Evolutionary conservation across 192 early-diverging fungal genomes (phyloP).

Genomic region (Backusella tarrabulga): DNA sequence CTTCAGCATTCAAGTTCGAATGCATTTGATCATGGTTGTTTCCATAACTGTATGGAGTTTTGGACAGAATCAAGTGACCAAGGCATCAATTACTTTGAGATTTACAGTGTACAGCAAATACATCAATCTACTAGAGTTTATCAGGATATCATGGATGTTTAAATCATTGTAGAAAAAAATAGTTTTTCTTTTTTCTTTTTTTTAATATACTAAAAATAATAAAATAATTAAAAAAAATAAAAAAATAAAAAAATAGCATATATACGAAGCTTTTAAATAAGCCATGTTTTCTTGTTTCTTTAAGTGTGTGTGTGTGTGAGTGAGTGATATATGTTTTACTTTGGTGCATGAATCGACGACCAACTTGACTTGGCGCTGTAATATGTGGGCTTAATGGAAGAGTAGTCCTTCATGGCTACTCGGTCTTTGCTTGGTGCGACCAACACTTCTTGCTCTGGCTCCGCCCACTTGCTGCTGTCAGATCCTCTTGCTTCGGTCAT

Average conservation of each 20-base stretch:
- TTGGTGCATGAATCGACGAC: constrained; percentile 3
- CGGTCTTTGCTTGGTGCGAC: not conserved
- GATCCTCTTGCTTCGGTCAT: not conserved
- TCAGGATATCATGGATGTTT: not conserved
- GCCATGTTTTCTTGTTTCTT: too few species aligned
- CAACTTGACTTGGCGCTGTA: not conserved
- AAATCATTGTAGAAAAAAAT: not conserved
- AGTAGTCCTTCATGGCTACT: not conserved
- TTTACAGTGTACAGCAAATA: constrained; percentile 42
- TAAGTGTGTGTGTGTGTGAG: too few species aligned
- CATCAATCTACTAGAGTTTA: not conserved
- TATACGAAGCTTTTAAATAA: not conserved
- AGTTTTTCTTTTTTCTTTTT: not conserved
- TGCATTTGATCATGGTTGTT: constrained; percentile 79
- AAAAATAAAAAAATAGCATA: not conserved
- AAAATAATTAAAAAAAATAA: not conserved
- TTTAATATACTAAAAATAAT: not conserved
- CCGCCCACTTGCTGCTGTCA: not conserved
- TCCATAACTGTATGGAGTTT: constrained; percentile 84
- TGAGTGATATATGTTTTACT: not conserved
- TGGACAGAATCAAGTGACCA: constrained; percentile 58
- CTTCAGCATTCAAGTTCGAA: constrained; percentile 39
- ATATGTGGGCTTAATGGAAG: not conserved
- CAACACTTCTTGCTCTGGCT: not conserved
- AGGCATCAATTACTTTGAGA: constrained; percentile 56